These are phyloP conservation scores for Fermentozyma sake DNA, from an alignment of 1,139 yeast genomes.

Conservation along the genomic window DNA sequence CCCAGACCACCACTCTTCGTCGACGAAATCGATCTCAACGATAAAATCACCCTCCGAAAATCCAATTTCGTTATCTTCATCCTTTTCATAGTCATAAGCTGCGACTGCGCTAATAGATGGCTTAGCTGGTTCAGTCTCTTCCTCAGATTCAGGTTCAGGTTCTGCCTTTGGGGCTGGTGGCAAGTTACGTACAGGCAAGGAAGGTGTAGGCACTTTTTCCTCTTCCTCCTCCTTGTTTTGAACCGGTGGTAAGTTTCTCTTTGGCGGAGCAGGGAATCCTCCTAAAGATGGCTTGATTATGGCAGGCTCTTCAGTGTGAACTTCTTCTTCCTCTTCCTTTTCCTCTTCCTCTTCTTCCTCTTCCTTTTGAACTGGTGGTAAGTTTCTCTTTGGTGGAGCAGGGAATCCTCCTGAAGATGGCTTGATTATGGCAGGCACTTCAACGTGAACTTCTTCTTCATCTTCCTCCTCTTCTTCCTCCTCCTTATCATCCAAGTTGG, in stretches of 20 bases:
- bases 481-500: too few relatives aligned
- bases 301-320: conserved; percentile 14
- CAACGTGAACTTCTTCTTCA: conserved; percentile 10
- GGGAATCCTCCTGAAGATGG: conserved; percentile 16
- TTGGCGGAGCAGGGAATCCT: conserved; percentile 13
- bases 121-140: conserved; percentile 8
- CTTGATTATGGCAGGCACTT: conserved; percentile 21
- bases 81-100: conserved; percentile 64
- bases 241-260: conserved; percentile 18
- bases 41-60: conserved; percentile 64
- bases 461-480: conserved; percentile 2
- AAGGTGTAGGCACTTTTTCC: conserved; percentile 16
- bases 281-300: conserved; percentile 23
- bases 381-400: conserved; percentile 25
- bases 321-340: conserved; percentile 14
- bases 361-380: conserved; percentile 27
- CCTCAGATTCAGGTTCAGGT: conserved; percentile 11
- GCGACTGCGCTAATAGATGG: conserved; percentile 47
- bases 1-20: conserved; percentile 85
- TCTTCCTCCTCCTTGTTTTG: conserved; percentile 15
- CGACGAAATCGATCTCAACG: conserved; percentile 62
- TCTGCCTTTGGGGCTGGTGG: conserved; percentile 14
- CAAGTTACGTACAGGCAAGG: conserved; percentile 21
- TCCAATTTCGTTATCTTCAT: conserved; percentile 70
- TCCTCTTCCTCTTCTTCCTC: conserved; percentile 15